Evolutionary conservation across 2,329 filamentous ascomycete genomes (phyloP).

Genomic region (Achaetomium macrosporum): DNA sequence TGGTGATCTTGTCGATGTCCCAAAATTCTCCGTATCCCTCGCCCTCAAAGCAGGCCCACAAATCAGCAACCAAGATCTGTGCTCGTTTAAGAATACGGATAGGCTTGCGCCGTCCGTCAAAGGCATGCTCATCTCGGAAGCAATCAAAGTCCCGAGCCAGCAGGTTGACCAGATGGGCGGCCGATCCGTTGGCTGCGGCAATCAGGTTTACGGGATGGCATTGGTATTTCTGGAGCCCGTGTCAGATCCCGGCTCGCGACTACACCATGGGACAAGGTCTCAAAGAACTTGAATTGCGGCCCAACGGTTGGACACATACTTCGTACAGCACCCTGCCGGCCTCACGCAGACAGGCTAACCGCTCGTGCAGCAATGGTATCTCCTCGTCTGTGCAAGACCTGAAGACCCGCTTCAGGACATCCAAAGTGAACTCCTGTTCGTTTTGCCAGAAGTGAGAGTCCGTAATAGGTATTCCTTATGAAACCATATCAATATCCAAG

Average conservation of each 20-base stretch:
- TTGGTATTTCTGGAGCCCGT: slow-evolving; percentile 57
- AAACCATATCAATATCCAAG: background rate
- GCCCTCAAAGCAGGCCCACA: slow-evolving; percentile 94
- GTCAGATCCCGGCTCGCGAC: slow-evolving; percentile 13
- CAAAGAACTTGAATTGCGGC: background rate
- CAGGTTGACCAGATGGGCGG: slow-evolving; percentile 78
- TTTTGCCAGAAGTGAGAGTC: slow-evolving; percentile 81
- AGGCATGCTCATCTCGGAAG: slow-evolving; percentile 75
- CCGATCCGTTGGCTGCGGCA: slow-evolving; percentile 67
- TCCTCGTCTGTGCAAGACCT: slow-evolving; percentile 78
- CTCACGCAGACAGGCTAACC: slow-evolving; percentile 74
- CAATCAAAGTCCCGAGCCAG: slow-evolving; percentile 76
- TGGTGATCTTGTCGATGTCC: slow-evolving; percentile 93
- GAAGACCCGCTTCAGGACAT: slow-evolving; percentile 71
- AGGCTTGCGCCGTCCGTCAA: slow-evolving; percentile 61
- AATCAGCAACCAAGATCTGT: slow-evolving; percentile 90
- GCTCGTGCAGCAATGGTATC: slow-evolving; percentile 76
- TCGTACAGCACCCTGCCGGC: slow-evolving; percentile 74
- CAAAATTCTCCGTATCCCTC: slow-evolving; percentile 71
- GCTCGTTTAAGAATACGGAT: slow-evolving; percentile 88
- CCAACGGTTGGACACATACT: slow-evolving; percentile 39
- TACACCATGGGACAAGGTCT: background rate
- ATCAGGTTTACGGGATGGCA: slow-evolving; percentile 71
- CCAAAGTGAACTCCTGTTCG: slow-evolving; percentile 68
- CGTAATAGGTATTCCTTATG: slow-evolving; percentile 75